Base-by-base conservation (phyloP, 176 grass and related monocot genomes). In the Neostapfia colusana region DNA sequence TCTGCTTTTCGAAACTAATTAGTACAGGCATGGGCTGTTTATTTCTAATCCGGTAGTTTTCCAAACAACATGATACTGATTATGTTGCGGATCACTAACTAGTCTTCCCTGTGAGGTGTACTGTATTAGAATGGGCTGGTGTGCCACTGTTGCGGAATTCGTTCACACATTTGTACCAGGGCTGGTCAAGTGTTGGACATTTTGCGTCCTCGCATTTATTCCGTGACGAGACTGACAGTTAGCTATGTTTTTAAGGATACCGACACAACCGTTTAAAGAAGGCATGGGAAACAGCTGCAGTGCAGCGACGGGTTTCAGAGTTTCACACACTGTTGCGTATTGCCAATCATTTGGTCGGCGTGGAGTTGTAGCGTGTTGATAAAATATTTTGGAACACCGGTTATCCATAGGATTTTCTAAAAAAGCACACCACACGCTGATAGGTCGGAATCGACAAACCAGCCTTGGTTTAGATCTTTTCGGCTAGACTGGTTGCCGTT, bases 241-340 rank as follows among this genome's bases (percentile, higher is more conserved):
- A 35, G 59, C 16, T 45, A 46, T 77, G 74, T 36, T 77, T 50
- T 24, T 37, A n/a, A 38, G 31, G 75, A 77, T 50, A 65, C 60
- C 60, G 60, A 77, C 31, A 57, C 1, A 28, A 31, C 37, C 28
- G 75, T 42, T 69, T 42, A 35, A 53, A 63, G 48, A 51, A 13
- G 10, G 20, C 43, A 49, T 34, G 9, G 53, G 36, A 72, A 72
- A 20, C 50, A 21, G 50, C 55, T 41, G 49, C 31, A 40, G 31
- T 25, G 73, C 34, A 58, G 65, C 37, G 59, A 65, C 85, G 50
- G 18, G 74, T 65, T 87, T 83, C 79, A 49, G 44, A 53, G 75
- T 51, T 77, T 66, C 79, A 83, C 79, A 60, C 67, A 15, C 36
- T 87, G 67, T 58, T 37, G 8, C 11, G 60, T 44, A 73, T 20